These are phyloP conservation scores for Blastocrithidia nonstop DNA, from an alignment of 208 protist genomes.

Conservation along the genomic window DNA sequence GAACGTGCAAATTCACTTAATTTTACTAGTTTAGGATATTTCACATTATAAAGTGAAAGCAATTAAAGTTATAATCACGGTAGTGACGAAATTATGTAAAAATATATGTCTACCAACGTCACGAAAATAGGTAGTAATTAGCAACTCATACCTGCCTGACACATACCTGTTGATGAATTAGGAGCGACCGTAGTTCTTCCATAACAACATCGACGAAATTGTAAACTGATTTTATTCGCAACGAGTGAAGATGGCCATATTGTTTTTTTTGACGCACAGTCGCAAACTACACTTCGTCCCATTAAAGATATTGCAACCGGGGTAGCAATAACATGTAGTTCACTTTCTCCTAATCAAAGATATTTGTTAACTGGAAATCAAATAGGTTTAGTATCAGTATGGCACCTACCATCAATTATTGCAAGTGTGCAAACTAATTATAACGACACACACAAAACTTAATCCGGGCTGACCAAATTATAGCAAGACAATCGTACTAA, in stretches of 20 bases:
- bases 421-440: slow-evolving; percentile 25
- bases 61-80: too few species aligned
- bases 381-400: slow-evolving; percentile 65
- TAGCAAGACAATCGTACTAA: too few species aligned
- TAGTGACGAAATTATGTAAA: too few species aligned
- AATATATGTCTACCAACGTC: too few species aligned
- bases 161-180: too few species aligned
- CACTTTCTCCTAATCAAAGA: slow-evolving; percentile 39
- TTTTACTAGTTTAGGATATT: too few species aligned
- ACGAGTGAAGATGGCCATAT: slow-evolving; percentile 77
- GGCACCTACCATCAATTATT: slow-evolving; percentile 71
- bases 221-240: slow-evolving; percentile 21
- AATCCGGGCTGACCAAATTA: too few species aligned
- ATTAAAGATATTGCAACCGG: slow-evolving; percentile 58
- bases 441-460: too few species aligned
- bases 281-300: slow-evolving; percentile 23
- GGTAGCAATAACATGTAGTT: slow-evolving; percentile 67
- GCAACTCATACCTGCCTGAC: too few species aligned
- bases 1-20: too few species aligned
- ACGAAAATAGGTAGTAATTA: too few species aligned
- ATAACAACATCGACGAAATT: not conserved
- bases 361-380: slow-evolving; percentile 71
- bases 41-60: too few species aligned
- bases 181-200: not conserved
- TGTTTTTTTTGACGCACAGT: slow-evolving; percentile 56